Evolutionary conservation across 495 filamentous ascomycete species (phyloP).

Genomic region (Aspergillus ostianus): DNA sequence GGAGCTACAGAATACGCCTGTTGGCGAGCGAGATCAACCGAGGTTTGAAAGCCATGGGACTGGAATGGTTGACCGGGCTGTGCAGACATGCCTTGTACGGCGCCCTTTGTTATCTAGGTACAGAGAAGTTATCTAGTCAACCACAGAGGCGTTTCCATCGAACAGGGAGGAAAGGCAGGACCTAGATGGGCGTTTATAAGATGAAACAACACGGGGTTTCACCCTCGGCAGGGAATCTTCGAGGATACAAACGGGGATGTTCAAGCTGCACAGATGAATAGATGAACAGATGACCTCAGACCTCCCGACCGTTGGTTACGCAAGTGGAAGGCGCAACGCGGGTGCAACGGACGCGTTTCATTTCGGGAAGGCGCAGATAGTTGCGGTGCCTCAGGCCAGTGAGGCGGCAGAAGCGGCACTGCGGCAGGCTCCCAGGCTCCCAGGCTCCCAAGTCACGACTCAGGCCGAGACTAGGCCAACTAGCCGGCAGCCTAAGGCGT

Average conservation of each 20-base stretch:
- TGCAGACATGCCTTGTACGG: constrained; percentile 26
- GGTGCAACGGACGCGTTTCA: constrained; percentile 10
- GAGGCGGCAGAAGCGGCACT: not conserved
- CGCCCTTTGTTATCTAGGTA: not conserved
- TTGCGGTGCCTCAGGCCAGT: not conserved
- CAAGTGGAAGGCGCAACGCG: constrained; percentile 1
- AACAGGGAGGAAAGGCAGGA: not conserved
- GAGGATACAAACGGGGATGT: too few relatives aligned
- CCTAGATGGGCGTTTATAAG: not conserved
- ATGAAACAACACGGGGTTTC: too few relatives aligned
- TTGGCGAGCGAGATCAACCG: constrained; percentile 44
- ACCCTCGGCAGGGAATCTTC: too few relatives aligned
- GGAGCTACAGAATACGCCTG: constrained; percentile 36
- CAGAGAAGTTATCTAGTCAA: not conserved
- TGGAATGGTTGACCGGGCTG: constrained; percentile 30
- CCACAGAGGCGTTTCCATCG: constrained; percentile 2
- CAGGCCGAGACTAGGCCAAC: constrained; percentile 1
- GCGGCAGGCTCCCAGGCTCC: too few relatives aligned
- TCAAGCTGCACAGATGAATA: too few relatives aligned
- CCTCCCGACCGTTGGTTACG: not conserved
- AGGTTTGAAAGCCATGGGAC: constrained; percentile 45
- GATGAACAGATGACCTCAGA: too few relatives aligned
- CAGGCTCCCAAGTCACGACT: too few relatives aligned
- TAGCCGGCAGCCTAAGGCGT: constrained; percentile 7
- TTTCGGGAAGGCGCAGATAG: constrained; percentile 14